These are phyloP conservation scores for Dactylellina sp. DNA, from an alignment of 2,329 filamentous ascomycete species.

Conservation along the genomic window DNA sequence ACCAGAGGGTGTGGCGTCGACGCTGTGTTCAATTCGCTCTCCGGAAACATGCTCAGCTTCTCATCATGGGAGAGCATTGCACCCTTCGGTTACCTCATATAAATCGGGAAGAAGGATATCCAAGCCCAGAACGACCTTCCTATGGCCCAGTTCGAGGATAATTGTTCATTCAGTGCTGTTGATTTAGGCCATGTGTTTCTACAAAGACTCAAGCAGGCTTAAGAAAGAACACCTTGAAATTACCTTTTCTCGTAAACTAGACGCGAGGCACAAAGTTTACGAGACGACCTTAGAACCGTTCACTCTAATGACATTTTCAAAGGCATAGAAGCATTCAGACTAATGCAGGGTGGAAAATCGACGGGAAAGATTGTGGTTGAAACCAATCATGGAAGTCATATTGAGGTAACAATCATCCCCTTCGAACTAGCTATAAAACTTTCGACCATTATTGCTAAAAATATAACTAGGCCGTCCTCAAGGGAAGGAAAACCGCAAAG, in stretches of 20 bases:
- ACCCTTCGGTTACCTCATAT: slow-evolving; percentile 65
- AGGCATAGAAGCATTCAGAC: slow-evolving; percentile 64
- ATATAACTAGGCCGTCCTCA: too few species aligned
- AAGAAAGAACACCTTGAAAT: too few species aligned
- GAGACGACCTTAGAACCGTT: slow-evolving; percentile 60
- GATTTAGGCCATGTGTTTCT: slow-evolving; percentile 30
- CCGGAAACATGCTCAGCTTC: slow-evolving; percentile 65
- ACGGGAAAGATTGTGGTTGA: slow-evolving; percentile 65
- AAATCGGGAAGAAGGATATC: slow-evolving; percentile 66
- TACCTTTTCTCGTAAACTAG: too few species aligned
- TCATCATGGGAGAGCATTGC: slow-evolving; percentile 66
- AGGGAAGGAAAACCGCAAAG: neutral
- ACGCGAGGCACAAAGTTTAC: too few species aligned
- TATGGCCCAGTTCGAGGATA: slow-evolving; percentile 66
- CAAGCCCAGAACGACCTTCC: slow-evolving; percentile 64
- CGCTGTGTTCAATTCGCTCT: slow-evolving; percentile 67
- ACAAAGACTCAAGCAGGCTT: slow-evolving; percentile 18
- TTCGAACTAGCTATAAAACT: slow-evolving; percentile 2
- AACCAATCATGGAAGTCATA: neutral
- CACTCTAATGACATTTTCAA: slow-evolving; percentile 60
- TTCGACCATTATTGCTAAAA: neutral
- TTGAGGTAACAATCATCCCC: slow-evolving; percentile 20
- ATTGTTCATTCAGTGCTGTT: slow-evolving; percentile 28
- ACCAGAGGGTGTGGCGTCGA: slow-evolving; percentile 65
- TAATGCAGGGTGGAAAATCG: slow-evolving; percentile 65